Base-by-base conservation (phyloP, 2,329 filamentous ascomycete genomes). In the Aspergillus sp. region DNA sequence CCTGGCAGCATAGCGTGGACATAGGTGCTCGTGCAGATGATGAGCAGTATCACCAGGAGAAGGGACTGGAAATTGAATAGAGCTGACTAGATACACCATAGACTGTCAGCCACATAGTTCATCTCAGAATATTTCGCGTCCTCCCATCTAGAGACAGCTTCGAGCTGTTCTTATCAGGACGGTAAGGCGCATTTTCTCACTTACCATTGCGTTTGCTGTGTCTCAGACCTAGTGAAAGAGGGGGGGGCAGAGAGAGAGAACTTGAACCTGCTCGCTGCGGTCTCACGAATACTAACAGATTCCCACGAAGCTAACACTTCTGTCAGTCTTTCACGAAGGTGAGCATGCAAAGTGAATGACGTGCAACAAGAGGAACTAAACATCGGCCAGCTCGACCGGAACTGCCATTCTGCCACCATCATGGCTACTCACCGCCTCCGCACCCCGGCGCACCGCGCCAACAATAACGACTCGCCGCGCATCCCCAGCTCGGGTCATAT, bases 41-140 rank as follows among this genome's bases (percentile, higher is more conserved):
- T 87, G 68, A 99, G 89, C 54, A 99, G 87, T 71, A 99, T 87
- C 67, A 97, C 94, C 70, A 98, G 87, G 69, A 99, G 86, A 68
- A 98, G 90, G 60, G 92, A 96, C 78, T 97, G 92, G 82, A 99
- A 98, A 81, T 98, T 98, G 88, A 99, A 97, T 72, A 99, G 89
- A 57, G 95, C 95, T 60, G 95, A 90, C 95, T 97, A 71, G 54
- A 42, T 47, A 29, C 7, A 7, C 26, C n/a, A 24, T 6, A 16
- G 22, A 52, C 46, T 18, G 36, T 54, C 14, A 49, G 39, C 29
- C 10, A 36, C 36, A 46, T 22, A 51, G 12, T 31, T 60, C 39
- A 52, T 26, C 7, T 29, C 26, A 9, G 7, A 7, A 29, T 7
- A 29, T 2, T 29, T 29, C 7, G 1, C 26, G 9, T 29, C 26